A percentile compares a stretch with the other conserved stretches of the same genome.
These are phyloP conservation scores for Metarhizium album DNA, from an alignment of 2,329 filamentous ascomycete species.

Conservation along the genomic window DNA sequence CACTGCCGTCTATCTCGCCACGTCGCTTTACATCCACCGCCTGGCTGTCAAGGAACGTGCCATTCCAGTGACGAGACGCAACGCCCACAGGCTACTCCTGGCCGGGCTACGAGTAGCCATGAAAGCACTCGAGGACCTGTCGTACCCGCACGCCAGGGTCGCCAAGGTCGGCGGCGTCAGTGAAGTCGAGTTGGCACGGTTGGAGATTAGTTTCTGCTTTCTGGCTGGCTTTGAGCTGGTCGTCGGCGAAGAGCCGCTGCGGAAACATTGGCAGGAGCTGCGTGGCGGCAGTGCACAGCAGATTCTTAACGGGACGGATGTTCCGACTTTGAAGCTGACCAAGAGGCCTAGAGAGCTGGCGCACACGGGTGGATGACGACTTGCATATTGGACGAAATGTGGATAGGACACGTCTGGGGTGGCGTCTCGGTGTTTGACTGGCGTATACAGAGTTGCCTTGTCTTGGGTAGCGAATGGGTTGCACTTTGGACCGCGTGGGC, in stretches of 20 bases:
- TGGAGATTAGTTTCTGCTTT: constrained; percentile 87
- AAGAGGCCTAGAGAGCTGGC: constrained; percentile 9
- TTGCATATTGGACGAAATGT: neutral
- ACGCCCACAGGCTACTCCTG: constrained; percentile 76
- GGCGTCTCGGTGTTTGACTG: neutral
- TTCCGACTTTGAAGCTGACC: constrained; percentile 19
- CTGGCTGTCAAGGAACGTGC: constrained; percentile 67
- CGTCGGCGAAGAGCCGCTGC: constrained; percentile 24
- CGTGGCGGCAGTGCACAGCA: constrained; percentile 18
- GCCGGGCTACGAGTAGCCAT: constrained; percentile 79
- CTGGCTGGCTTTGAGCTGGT: constrained; percentile 77
- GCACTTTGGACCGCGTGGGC: neutral
- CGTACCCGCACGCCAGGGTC: constrained; percentile 74
- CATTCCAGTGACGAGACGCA: constrained; percentile 71
- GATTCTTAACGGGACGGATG: constrained; percentile 15
- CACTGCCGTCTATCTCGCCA: constrained; percentile 83
- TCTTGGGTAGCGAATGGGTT: neutral
- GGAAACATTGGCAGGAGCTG: constrained; percentile 23
- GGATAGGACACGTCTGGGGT: neutral
- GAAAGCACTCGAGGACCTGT: constrained; percentile 90
- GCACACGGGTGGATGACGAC: constrained; percentile 1
- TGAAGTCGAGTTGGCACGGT: constrained; percentile 64
- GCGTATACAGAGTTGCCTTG: neutral
- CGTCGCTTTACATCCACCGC: constrained; percentile 77
- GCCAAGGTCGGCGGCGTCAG: constrained; percentile 83